Conservation (phyloP, 2,329 filamentous ascomycete genomes). For the Colletotrichum caudatum region DNA sequence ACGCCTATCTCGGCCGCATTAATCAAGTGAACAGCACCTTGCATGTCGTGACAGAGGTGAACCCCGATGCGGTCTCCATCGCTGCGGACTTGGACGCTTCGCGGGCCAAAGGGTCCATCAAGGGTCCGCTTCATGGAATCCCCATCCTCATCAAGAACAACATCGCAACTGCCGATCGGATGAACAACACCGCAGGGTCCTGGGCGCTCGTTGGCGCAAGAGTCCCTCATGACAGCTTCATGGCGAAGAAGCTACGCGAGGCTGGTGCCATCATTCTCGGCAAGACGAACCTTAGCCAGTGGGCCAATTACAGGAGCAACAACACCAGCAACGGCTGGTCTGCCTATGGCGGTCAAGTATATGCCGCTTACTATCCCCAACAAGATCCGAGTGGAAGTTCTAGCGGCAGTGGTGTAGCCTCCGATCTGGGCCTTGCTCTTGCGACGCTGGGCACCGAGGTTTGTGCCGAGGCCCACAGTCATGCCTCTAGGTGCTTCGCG, state of each 20-base stretch:
- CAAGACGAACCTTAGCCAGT: slow-evolving; percentile 73
- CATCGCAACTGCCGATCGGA: slow-evolving; percentile 70
- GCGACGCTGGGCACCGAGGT: slow-evolving; percentile 73
- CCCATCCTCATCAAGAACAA: slow-evolving; percentile 76
- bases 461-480: slow-evolving; percentile 47
- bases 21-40: slow-evolving; percentile 45
- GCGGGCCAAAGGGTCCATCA: slow-evolving; percentile 45
- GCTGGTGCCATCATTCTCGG: slow-evolving; percentile 73
- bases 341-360: slow-evolving; percentile 70
- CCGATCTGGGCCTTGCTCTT: slow-evolving; percentile 69
- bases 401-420: slow-evolving; percentile 70
- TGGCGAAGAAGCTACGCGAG: slow-evolving; percentile 68
- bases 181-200: slow-evolving; percentile 72
- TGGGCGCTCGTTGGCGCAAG: slow-evolving; percentile 68
- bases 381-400: slow-evolving; percentile 73
- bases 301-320: slow-evolving; percentile 69
- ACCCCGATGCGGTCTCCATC: slow-evolving; percentile 51
- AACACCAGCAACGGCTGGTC: slow-evolving; percentile 74
- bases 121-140: slow-evolving; percentile 69
- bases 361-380: slow-evolving; percentile 69
- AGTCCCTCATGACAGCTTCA: slow-evolving; percentile 66
- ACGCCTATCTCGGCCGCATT: slow-evolving; percentile 47
- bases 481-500: no score
- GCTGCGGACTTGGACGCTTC: slow-evolving; percentile 50
- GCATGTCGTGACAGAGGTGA: slow-evolving; percentile 51